Evolutionary conservation across 768 basidiomycete genomes (phyloP).

Genomic region (Lentinula lateritia): DNA sequence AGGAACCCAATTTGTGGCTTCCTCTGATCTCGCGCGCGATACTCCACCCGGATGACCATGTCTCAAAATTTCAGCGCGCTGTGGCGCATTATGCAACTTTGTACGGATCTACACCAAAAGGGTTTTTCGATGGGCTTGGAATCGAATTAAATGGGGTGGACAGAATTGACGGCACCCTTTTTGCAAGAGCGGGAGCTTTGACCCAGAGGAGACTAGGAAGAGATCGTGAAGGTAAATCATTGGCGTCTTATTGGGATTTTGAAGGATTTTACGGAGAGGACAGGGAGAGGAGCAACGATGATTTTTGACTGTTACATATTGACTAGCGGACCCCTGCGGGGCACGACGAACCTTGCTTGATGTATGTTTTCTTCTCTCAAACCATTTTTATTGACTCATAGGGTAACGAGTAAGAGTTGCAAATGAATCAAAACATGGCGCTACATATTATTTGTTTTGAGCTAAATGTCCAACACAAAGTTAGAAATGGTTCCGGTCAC

Average conservation of each 20-base stretch:
- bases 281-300: background rate
- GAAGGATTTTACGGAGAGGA: background rate
- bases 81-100: conserved; percentile 38
- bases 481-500: no score
- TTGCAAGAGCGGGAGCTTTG: conserved; percentile 51
- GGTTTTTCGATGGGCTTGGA: conserved; percentile 17
- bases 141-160: conserved; percentile 48
- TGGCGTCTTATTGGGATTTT: background rate
- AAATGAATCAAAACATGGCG: no score
- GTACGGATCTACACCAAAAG: conserved; percentile 34
- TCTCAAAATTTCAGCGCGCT: conserved; percentile 44
- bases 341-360: no score
- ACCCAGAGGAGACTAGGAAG: conserved; percentile 19
- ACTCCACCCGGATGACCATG: conserved; percentile 55
- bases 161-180: conserved; percentile 55
- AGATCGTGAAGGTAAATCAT: background rate
- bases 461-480: no score
- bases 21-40: conserved; percentile 47
- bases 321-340: no score
- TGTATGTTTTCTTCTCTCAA: no score
- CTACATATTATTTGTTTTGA: no score
- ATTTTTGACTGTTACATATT: no score
- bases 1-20: conserved; percentile 54
- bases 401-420: no score
- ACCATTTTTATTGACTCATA: no score